Base-by-base conservation (phyloP, 495 filamentous ascomycete species). In the Antarctomyces pellizariae region DNA sequence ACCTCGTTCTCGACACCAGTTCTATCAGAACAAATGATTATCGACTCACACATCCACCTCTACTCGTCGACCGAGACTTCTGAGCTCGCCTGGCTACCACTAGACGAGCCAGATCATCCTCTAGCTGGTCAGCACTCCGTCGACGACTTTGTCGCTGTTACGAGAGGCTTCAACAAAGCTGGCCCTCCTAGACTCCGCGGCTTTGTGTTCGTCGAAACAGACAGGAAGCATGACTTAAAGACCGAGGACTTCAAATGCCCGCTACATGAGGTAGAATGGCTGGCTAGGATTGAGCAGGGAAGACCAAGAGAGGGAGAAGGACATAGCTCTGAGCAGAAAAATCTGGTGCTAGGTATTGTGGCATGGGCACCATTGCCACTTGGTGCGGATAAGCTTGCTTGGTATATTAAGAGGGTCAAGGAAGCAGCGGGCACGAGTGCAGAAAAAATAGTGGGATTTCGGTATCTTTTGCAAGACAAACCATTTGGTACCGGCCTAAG, bases 41-140 rank as follows among this genome's bases (percentile, higher is more conserved):
- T 90, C 30, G 82, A 90, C 51, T 71, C 78, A 5, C 82, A 92
- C 53, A 70, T 90, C 48, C 82, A 90, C 49, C 68, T 89, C 43
- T 86, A 64, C 50, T 69, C 73, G 33, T 43, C 52, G 26, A 59
- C 64, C 18, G 71, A 80, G 35, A 44, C 72, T 17, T 33, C 49
- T 25, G 58, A 60, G 14, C 53, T 83, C 22, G 46, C 62, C 30
- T 90, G 77, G 78, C n/a, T n/a, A n/a, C n/a, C n/a, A n/a, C n/a
- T n/a, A n/a, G 60, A 60, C 35, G 43, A 28, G 0, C 50, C 65
- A 2, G 50, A 50, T 12, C 44, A 53, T 30, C 64, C 64, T 2
- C 53, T 89, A 3, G 50, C 59, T 22, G 42, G 47, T 6, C 69
- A 70, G 25, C 58, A 68, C 44, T 71, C 65, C n/a, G 34, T 75